A percentile compares a stretch with the other conserved stretches of the same genome.
phyloP scores from a whole-genome alignment of 768 basidiomycete species.

The Rhizopogon rudus region DNA sequence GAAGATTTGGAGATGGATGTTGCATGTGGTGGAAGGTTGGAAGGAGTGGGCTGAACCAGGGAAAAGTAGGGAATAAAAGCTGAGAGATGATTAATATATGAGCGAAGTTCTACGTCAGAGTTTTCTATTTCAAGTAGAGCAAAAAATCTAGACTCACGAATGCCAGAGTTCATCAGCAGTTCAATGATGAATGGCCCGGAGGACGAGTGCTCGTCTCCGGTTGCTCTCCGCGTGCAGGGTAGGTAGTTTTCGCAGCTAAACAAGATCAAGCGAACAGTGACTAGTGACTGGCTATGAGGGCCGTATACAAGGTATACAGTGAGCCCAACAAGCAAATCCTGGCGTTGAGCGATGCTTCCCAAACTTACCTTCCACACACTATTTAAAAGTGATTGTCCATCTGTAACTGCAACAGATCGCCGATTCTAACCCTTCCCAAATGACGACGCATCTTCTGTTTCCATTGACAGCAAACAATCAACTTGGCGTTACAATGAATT shows the following conservation, averaged over 20 bases:
- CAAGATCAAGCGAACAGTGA: neutral
- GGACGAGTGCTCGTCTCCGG: neutral
- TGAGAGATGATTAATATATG: neutral
- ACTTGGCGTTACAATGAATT: neutral
- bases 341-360: neutral
- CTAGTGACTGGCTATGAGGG: no score
- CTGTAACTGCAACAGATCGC: neutral
- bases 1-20: neutral
- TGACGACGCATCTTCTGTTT: neutral
- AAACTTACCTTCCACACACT: neutral
- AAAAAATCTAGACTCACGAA: neutral
- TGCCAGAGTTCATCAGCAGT: neutral
- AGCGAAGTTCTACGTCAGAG: neutral
- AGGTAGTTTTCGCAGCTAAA: neutral
- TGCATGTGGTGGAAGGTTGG: neutral
- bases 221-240: neutral
- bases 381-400: neutral
- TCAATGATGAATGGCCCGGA: neutral
- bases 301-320: neutral
- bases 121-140: no score
- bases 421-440: neutral
- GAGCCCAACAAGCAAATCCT: no score
- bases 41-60: neutral
- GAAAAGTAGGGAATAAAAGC: neutral
- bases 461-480: neutral